Percentiles rank a stretch among this genome's conserved stretches.
phyloP scores from a whole-genome alignment of 2,329 filamentous ascomycete genomes.

The Calonectria pseudoreteaudii region DNA sequence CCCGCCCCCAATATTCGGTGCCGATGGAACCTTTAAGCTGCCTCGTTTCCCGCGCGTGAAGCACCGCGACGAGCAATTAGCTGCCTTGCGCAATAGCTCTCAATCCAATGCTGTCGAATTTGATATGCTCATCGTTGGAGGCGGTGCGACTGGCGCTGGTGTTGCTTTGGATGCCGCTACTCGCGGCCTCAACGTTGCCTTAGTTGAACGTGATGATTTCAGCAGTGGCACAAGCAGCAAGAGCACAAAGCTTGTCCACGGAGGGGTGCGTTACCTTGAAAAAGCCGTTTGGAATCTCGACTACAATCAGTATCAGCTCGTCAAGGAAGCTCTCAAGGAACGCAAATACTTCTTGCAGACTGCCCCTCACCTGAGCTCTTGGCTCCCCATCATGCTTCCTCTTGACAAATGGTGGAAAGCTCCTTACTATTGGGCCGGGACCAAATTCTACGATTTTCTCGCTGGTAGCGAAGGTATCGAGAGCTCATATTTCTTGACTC shows the following conservation, averaged over 20 bases:
- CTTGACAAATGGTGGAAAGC: conserved; percentile 82
- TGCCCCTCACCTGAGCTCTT: conserved; percentile 78
- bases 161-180: conserved; percentile 80
- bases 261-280: conserved; percentile 79
- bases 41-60: conserved; percentile 75
- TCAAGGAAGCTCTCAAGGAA: conserved; percentile 79
- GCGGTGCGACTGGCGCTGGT: conserved; percentile 77
- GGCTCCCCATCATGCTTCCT: conserved; percentile 82
- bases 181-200: conserved; percentile 76
- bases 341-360: conserved; percentile 81
- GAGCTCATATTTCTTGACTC: conserved; percentile 88
- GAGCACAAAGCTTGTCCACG: conserved; percentile 83
- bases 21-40: conserved; percentile 75
- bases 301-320: conserved; percentile 78
- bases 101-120: conserved; percentile 62
- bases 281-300: conserved; percentile 83
- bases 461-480: conserved; percentile 90
- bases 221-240: conserved; percentile 80
- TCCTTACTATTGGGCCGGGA: conserved; percentile 81
- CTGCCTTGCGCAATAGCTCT: conserved; percentile 62
- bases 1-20: conserved; percentile 76
- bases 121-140: conserved; percentile 78
- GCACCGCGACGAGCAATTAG: conserved; percentile 73
- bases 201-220: conserved; percentile 81
- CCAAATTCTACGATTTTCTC: conserved; percentile 86